These are phyloP conservation scores for Pistacia integerrima DNA, from an alignment of 345 rosid genomes.

Conservation along the genomic window DNA sequence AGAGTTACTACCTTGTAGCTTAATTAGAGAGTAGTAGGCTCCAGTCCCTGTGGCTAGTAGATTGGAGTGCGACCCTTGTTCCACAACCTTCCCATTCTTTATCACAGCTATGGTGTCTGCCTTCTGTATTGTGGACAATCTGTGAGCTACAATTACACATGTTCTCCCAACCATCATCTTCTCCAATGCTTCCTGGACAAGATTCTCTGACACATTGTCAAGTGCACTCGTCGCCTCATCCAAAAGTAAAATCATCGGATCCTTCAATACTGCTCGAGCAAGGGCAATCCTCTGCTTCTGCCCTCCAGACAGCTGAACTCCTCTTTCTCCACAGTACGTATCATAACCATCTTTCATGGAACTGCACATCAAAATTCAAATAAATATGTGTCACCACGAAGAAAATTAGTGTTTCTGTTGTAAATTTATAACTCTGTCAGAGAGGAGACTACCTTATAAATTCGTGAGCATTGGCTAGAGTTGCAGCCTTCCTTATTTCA, in stretches of 20 bases:
- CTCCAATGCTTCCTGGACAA: slow-evolving; percentile 45
- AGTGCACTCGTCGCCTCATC: slow-evolving; percentile 52
- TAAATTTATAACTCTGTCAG: not conserved
- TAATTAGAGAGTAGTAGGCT: slow-evolving; percentile 39
- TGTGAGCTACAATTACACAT: slow-evolving; percentile 44
- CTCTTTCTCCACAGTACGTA: slow-evolving; percentile 44
- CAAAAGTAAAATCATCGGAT: slow-evolving; percentile 35
- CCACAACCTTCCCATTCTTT: slow-evolving; percentile 43
- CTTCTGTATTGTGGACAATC: slow-evolving; percentile 41
- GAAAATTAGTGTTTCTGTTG: not conserved
- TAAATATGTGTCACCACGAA: not conserved
- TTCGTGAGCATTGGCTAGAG: slow-evolving; percentile 41
- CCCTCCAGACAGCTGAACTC: slow-evolving; percentile 49
- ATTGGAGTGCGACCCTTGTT: slow-evolving; percentile 41
- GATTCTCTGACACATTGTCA: slow-evolving; percentile 36
- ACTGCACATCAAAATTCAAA: slow-evolving; percentile 12
- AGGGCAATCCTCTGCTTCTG: slow-evolving; percentile 52
- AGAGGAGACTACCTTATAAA: slow-evolving; percentile 35
- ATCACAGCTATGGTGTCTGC: slow-evolving; percentile 40
- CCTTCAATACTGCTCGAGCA: slow-evolving; percentile 44
- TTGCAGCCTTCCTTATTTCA: slow-evolving; percentile 38
- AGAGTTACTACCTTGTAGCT: slow-evolving; percentile 29
- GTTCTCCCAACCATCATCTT: slow-evolving; percentile 48
- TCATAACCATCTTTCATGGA: slow-evolving; percentile 37
- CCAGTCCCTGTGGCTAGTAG: slow-evolving; percentile 29